Evolutionary conservation across 176 grass and related monocot species (phyloP).

Genomic region (Oryza nivara): DNA sequence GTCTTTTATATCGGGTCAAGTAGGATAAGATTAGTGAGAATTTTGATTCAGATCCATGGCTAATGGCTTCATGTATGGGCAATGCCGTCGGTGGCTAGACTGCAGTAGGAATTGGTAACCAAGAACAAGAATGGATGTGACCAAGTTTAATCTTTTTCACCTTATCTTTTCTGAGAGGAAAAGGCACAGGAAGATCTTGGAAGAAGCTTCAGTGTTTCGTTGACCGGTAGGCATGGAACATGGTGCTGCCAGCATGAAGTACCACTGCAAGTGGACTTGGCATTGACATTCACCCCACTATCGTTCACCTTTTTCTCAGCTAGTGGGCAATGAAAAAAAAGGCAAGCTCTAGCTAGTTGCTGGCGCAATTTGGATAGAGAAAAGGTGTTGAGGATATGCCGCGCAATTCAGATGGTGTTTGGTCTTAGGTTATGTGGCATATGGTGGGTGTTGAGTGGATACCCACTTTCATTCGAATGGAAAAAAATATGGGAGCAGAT

Average conservation of each 20-base stretch:
- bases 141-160: neutral
- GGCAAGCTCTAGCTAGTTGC: neutral
- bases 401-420: conserved; percentile 7
- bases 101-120: neutral
- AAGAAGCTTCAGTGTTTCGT: neutral
- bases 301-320: neutral
- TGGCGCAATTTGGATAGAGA: conserved; percentile 21
- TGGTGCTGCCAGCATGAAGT: conserved; percentile 19
- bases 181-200: conserved; percentile 7
- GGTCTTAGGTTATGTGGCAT: neutral
- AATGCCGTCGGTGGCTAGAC: neutral
- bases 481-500: neutral
- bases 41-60: conserved; percentile 25
- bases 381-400: conserved; percentile 34
- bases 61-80: neutral
- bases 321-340: conserved; percentile 7
- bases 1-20: neutral
- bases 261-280: conserved; percentile 7
- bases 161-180: neutral
- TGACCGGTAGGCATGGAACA: conserved; percentile 3
- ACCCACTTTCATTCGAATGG: conserved; percentile 29
- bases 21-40: neutral
- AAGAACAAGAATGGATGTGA: neutral
- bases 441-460: conserved; percentile 34
- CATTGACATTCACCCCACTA: conserved; percentile 35